A percentile compares a stretch with the other conserved stretches of the same genome.
phyloP scores from a whole-genome alignment of 352 stramenopile species.

The Phytopythium aichiense region DNA sequence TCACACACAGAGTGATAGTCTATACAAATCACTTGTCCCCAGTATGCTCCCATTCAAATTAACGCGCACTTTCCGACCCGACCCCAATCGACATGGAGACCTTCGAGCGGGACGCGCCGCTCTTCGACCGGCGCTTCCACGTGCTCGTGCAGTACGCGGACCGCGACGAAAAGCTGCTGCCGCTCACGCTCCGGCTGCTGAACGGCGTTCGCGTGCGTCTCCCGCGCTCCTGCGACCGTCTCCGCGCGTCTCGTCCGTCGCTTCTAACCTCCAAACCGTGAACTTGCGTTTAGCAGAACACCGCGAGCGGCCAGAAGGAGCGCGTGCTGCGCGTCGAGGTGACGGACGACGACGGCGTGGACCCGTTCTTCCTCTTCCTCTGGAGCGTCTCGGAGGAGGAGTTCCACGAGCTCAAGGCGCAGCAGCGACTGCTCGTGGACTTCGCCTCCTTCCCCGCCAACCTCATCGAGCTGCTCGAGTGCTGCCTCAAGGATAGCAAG shows the following conservation, averaged over 20 bases:
- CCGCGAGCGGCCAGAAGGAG: conserved; percentile 78
- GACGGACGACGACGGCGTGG: conserved; percentile 88
- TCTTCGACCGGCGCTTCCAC: conserved; percentile 82
- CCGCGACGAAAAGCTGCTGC: conserved; percentile 71
- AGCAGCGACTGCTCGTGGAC: conserved; percentile 92
- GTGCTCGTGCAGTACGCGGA: conserved; percentile 81
- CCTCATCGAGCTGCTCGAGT: conserved; percentile 91
- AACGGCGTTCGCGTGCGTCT: conserved; percentile 63
- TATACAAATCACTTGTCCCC: no score
- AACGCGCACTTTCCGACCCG: no score
- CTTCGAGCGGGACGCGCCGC: conserved; percentile 69
- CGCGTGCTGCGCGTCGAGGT: conserved; percentile 91
- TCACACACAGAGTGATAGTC: no score
- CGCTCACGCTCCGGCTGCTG: conserved; percentile 74
- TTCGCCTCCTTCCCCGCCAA: conserved; percentile 90
- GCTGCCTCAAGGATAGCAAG: conserved; percentile 79
- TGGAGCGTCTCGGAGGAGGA: conserved; percentile 94
- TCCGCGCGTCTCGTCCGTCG: not conserved
- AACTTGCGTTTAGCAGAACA: conserved; percentile 47
- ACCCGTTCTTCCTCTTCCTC: conserved; percentile 91
- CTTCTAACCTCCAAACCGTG: not conserved
- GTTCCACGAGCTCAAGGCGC: conserved; percentile 93
- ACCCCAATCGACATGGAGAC: no score
- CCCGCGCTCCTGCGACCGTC: not conserved
- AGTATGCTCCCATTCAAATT: no score